These are phyloP conservation scores for Talaromyces sp. DNA, from an alignment of 2,329 filamentous ascomycete genomes.

Conservation along the genomic window DNA sequence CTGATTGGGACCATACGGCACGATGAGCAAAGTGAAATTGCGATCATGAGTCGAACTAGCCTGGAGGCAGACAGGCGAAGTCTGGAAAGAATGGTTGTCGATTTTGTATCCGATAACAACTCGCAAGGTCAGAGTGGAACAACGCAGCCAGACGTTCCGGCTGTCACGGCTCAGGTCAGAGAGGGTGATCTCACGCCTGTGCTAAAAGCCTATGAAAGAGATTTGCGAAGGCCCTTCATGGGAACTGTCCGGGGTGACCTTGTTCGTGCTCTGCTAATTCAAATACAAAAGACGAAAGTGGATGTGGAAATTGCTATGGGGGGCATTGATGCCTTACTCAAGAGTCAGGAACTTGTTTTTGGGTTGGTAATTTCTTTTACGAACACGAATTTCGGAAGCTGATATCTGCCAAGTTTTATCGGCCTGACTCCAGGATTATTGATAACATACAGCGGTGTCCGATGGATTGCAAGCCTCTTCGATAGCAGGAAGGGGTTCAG, in stretches of 20 bases:
- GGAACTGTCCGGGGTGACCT: slow-evolving; percentile 84
- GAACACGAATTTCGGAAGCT: slow-evolving; percentile 9
- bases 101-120: slow-evolving; percentile 84
- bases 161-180: slow-evolving; percentile 73
- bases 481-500: slow-evolving; percentile 67
- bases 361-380: slow-evolving; percentile 43
- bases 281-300: slow-evolving; percentile 98
- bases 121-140: slow-evolving; percentile 42
- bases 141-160: slow-evolving; percentile 64
- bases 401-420: slow-evolving; percentile 61
- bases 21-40: slow-evolving; percentile 87
- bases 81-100: slow-evolving; percentile 95
- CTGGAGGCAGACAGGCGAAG: slow-evolving; percentile 86
- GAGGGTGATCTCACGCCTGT: slow-evolving; percentile 93
- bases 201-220: slow-evolving; percentile 83
- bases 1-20: slow-evolving; percentile 90
- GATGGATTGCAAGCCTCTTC: slow-evolving; percentile 67
- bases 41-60: slow-evolving; percentile 92
- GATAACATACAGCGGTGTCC: slow-evolving; percentile 69
- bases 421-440: slow-evolving; percentile 90
- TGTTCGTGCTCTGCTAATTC: slow-evolving; percentile 84
- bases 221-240: slow-evolving; percentile 74
- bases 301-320: slow-evolving; percentile 95
- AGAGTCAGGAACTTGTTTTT: slow-evolving; percentile 95
- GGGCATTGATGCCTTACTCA: slow-evolving; percentile 89